Evolutionary conservation across 2,329 filamentous ascomycete species (phyloP).

Genomic region (Fusarium buxicola): DNA sequence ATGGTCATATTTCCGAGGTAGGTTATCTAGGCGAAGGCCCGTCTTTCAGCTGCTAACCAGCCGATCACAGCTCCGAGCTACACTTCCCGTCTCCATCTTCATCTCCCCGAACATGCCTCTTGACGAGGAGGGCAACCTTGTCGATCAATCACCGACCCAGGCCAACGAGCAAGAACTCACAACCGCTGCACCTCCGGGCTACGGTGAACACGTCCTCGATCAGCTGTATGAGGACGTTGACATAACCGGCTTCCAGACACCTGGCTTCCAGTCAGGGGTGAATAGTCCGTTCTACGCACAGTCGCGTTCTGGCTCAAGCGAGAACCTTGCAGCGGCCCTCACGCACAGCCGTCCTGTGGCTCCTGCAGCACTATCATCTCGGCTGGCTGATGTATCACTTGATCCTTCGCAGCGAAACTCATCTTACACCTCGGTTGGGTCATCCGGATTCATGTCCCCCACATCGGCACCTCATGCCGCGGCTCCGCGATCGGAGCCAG

Average conservation of each 20-base stretch:
- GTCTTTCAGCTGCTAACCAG: slow-evolving; percentile 15
- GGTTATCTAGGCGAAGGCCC: slow-evolving; percentile 33
- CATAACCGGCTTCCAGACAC: slow-evolving; percentile 82
- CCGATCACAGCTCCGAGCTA: slow-evolving; percentile 76
- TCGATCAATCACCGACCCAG: slow-evolving; percentile 67
- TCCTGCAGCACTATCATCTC: slow-evolving; percentile 70
- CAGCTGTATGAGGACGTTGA: slow-evolving; percentile 91
- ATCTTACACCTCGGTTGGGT: slow-evolving; percentile 59
- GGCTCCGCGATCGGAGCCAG: slow-evolving; percentile 55
- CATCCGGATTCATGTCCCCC: slow-evolving; percentile 59
- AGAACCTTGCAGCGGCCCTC: slow-evolving; percentile 75
- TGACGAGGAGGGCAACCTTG: slow-evolving; percentile 85
- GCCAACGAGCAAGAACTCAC: slow-evolving; percentile 63
- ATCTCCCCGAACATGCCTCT: slow-evolving; percentile 94
- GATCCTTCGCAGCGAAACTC: slow-evolving; percentile 59
- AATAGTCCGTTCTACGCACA: slow-evolving; percentile 82
- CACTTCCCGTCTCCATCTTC: slow-evolving; percentile 90
- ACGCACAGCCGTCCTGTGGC: slow-evolving; percentile 48
- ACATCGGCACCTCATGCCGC: slow-evolving; percentile 52
- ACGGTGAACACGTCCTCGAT: slow-evolving; percentile 90
- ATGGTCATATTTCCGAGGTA: slow-evolving; percentile 93
- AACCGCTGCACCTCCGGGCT: slow-evolving; percentile 86
- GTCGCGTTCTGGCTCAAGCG: slow-evolving; percentile 80
- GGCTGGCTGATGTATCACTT: slow-evolving; percentile 75
- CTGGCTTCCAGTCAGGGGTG: slow-evolving; percentile 76